phyloP scores from a whole-genome alignment of 371 early-diverging fungal genomes.

The Nematocida sp. region DNA sequence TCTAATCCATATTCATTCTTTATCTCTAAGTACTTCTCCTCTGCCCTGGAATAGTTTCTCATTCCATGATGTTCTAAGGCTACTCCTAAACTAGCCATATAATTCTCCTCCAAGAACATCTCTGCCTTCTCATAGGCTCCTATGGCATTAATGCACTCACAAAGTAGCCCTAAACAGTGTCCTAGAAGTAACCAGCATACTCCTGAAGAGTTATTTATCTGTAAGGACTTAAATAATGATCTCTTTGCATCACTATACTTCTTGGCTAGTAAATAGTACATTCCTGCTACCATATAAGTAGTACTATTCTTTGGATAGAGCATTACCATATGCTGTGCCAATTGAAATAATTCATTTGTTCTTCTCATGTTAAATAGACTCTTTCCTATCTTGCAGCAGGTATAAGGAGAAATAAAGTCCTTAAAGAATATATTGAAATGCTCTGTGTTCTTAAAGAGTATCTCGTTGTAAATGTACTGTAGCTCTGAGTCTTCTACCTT shows the following conservation, averaged over 20 bases:
- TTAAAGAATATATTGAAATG: slow-evolving; percentile 20
- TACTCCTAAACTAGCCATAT: slow-evolving; percentile 23
- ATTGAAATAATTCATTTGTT: slow-evolving; percentile 28
- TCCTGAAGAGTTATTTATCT: slow-evolving; percentile 22
- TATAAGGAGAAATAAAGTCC: slow-evolving; percentile 19
- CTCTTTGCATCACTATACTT: slow-evolving; percentile 31
- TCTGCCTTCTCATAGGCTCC: slow-evolving; percentile 45
- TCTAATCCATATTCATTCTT: slow-evolving; percentile 3
- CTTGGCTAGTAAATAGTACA: slow-evolving; percentile 31
- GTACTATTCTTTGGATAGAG: slow-evolving; percentile 25
- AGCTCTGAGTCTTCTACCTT: background rate
- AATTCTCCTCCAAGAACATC: slow-evolving; percentile 10
- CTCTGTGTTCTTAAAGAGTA: background rate
- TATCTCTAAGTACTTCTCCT: slow-evolving; percentile 42
- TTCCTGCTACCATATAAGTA: slow-evolving; percentile 26
- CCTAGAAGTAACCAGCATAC: slow-evolving; percentile 36
- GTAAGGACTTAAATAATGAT: slow-evolving; percentile 30
- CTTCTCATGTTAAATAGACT: slow-evolving; percentile 23
- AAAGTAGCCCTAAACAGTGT: slow-evolving; percentile 24
- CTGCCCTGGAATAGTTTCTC: slow-evolving; percentile 43
- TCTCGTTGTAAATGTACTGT: background rate
- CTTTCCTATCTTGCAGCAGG: slow-evolving; percentile 9
- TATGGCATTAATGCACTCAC: slow-evolving; percentile 42
- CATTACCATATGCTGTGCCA: slow-evolving; percentile 36
- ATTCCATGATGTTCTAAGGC: slow-evolving; percentile 46